phyloP scores from a whole-genome alignment of 2,329 filamentous ascomycete species.

The Cytospora piceicola region DNA sequence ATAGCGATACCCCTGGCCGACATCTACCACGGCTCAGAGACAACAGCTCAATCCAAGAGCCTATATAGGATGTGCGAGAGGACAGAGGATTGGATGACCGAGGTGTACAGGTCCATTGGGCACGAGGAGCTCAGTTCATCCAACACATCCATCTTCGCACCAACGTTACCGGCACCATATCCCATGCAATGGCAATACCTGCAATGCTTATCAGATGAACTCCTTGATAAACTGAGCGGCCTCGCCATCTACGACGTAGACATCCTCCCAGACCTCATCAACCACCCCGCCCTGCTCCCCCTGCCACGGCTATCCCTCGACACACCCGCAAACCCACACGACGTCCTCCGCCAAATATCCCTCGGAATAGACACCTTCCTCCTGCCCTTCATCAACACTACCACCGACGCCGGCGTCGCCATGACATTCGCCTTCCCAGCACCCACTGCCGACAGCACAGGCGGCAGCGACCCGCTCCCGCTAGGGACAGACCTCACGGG shows the following conservation, averaged over 20 bases:
- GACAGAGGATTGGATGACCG: constrained; percentile 79
- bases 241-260: constrained; percentile 79
- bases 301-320: constrained; percentile 79
- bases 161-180: constrained; percentile 74
- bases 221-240: constrained; percentile 61
- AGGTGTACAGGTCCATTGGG: constrained; percentile 59
- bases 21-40: constrained; percentile 51
- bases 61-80: constrained; percentile 83
- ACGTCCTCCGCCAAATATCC: constrained; percentile 74
- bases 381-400: constrained; percentile 72
- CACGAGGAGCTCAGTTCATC: constrained; percentile 34
- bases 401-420: constrained; percentile 85
- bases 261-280: constrained; percentile 67
- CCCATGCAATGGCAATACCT: constrained; percentile 81
- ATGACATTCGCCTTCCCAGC: constrained; percentile 76
- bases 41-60: constrained; percentile 68
- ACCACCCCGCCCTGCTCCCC: constrained; percentile 55
- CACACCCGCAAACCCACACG: constrained; percentile 70
- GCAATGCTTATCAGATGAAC: constrained; percentile 68
- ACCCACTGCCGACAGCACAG: constrained; percentile 22
- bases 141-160: constrained; percentile 57
- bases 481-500: constrained; percentile 83
- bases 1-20: constrained; percentile 81
- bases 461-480: constrained; percentile 42
- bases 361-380: constrained; percentile 81